Percentiles rank a stretch among this genome's conserved stretches.
Evolutionary conservation across 306 rosid species (phyloP).

Genomic region (Nissolia schottii): DNA sequence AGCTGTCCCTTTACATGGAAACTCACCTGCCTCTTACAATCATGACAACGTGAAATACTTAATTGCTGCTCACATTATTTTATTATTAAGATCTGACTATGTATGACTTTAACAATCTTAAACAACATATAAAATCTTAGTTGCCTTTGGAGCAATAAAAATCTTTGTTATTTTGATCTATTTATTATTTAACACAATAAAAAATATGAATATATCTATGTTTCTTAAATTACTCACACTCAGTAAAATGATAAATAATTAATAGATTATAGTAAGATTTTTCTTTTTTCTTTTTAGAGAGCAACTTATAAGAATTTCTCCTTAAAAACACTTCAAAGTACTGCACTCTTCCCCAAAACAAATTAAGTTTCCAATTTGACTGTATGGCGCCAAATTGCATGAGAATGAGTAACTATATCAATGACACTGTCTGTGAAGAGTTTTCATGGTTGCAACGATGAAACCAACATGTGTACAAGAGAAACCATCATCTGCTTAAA

Average conservation of each 20-base stretch:
- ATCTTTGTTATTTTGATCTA: too few species aligned
- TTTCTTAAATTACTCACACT: too few species aligned
- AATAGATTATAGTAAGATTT: too few species aligned
- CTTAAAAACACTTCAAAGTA: neutral
- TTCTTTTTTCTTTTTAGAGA: too few species aligned
- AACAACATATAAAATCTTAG: too few species aligned
- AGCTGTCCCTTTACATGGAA: neutral
- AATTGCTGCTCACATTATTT: neutral
- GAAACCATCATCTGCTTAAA: neutral
- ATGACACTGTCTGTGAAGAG: neutral
- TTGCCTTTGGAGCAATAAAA: too few species aligned
- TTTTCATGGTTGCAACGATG: neutral
- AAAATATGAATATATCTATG: too few species aligned
- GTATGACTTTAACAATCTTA: neutral
- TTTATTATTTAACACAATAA: too few species aligned
- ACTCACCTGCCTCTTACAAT: neutral
- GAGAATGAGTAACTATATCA: neutral
- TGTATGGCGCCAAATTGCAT: neutral
- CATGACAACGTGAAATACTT: neutral
- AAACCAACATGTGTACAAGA: neutral
- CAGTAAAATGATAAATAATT: too few species aligned
- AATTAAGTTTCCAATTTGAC: neutral
- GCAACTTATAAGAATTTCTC: too few species aligned
- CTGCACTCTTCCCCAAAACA: too few species aligned
- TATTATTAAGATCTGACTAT: neutral